phyloP scores from a whole-genome alignment of 805 yeast species.

The Maudiozyma serrabonitensis region DNA sequence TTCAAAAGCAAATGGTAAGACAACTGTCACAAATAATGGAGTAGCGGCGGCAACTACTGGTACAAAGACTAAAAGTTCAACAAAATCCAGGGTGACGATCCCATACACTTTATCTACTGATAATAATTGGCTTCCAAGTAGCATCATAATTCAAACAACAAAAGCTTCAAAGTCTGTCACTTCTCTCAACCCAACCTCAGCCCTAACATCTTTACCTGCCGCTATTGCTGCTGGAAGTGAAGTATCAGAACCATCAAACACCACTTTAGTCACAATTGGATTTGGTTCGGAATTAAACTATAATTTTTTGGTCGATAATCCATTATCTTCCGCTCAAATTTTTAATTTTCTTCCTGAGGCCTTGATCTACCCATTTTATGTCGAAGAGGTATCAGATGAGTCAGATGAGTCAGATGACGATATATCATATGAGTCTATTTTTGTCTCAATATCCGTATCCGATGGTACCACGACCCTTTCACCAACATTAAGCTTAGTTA shows the following conservation, averaged over 20 bases:
- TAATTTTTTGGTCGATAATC: slow-evolving; percentile 74
- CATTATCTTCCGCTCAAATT: slow-evolving; percentile 73
- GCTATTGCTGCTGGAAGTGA: slow-evolving; percentile 31
- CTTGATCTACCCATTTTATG: slow-evolving; percentile 41
- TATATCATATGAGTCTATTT: background rate
- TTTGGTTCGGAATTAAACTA: slow-evolving; percentile 74
- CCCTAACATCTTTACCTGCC: slow-evolving; percentile 34
- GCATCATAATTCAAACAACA: background rate
- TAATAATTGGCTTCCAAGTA: slow-evolving; percentile 1
- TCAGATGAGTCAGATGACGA: background rate
- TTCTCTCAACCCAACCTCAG: slow-evolving; percentile 8
- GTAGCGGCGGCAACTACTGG: background rate
- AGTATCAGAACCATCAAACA: slow-evolving; percentile 26
- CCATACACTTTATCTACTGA: background rate
- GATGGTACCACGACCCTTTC: background rate
- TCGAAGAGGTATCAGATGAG: background rate
- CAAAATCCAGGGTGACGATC: background rate
- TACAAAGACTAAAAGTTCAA: background rate
- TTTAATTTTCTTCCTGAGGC: slow-evolving; percentile 67
- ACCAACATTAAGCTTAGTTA: background rate
- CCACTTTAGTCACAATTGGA: slow-evolving; percentile 24
- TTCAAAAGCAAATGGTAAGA: background rate
- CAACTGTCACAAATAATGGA: background rate
- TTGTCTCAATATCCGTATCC: background rate
- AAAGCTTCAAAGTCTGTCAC: background rate